Evolutionary conservation across 2,329 filamentous ascomycete genomes (phyloP).

Genomic region (Penicillium sp.): DNA sequence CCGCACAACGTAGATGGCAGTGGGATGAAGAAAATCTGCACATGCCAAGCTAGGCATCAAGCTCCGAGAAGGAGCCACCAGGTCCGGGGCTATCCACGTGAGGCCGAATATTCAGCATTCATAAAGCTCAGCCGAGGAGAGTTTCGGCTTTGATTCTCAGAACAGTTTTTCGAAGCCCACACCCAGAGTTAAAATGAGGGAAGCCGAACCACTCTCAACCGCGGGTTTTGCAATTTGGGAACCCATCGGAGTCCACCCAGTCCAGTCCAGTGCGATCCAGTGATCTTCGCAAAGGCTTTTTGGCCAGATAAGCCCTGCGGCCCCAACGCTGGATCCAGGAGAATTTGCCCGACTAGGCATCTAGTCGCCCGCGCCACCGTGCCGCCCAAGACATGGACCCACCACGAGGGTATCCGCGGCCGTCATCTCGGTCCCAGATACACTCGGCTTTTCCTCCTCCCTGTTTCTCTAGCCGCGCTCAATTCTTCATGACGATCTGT

Average conservation of each 20-base stretch:
- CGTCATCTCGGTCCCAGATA: slow-evolving; percentile 9
- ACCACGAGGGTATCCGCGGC: slow-evolving; percentile 15
- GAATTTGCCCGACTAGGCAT: slow-evolving; percentile 25
- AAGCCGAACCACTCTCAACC: slow-evolving; percentile 4
- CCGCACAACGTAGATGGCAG: background rate
- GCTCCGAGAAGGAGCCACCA: background rate
- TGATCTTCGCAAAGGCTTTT: slow-evolving; percentile 14
- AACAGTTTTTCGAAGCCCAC: slow-evolving; percentile 1
- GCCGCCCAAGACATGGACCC: slow-evolving; percentile 5
- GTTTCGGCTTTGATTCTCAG: slow-evolving; percentile 16
- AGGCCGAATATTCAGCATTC: slow-evolving; percentile 13
- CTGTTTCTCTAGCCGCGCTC: slow-evolving; percentile 7
- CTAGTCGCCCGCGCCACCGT: slow-evolving; percentile 21
- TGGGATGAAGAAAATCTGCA: slow-evolving; percentile 12
- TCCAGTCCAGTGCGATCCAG: slow-evolving; percentile 20
- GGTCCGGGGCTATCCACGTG: background rate
- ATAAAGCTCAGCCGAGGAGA: slow-evolving; percentile 4
- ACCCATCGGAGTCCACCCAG: slow-evolving; percentile 12
- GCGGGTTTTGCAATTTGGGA: slow-evolving; percentile 15
- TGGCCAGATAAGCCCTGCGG: slow-evolving; percentile 26
- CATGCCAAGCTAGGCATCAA: slow-evolving; percentile 11
- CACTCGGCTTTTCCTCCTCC: slow-evolving; percentile 6
- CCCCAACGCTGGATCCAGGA: slow-evolving; percentile 19
- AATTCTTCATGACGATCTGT: background rate
- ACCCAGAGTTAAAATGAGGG: slow-evolving; percentile 6